Evolutionary conservation across 805 yeast genomes (phyloP).

Genomic region (Candida jianshihensis): DNA sequence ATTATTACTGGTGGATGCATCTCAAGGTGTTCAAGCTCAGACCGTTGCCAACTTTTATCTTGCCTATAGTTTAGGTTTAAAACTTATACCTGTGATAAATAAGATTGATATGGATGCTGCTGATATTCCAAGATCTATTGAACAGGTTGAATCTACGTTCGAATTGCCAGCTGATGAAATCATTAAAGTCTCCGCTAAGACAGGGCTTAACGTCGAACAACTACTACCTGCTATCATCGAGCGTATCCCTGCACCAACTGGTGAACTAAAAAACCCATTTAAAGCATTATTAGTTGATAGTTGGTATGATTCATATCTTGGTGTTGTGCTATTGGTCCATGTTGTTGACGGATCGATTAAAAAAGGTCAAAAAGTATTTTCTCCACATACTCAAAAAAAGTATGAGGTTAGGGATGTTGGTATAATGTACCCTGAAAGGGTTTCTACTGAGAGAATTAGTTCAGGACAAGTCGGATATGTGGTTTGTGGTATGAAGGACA

Average conservation of each 20-base stretch:
- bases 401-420: slow-evolving; percentile 93
- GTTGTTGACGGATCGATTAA: slow-evolving; percentile 77
- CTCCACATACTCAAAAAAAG: slow-evolving; percentile 67
- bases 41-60: slow-evolving; percentile 95
- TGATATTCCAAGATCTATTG: slow-evolving; percentile 70
- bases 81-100: slow-evolving; percentile 82
- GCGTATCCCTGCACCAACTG: slow-evolving; percentile 74
- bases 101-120: slow-evolving; percentile 89
- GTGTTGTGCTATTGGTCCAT: slow-evolving; percentile 80
- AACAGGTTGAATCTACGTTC: slow-evolving; percentile 79
- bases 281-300: slow-evolving; percentile 88
- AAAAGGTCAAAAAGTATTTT: slow-evolving; percentile 67
- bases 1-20: slow-evolving; percentile 80
- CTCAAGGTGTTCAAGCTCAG: slow-evolving; percentile 96
- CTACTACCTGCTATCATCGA: slow-evolving; percentile 79
- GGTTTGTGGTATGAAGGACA: slow-evolving; percentile 89
- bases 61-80: slow-evolving; percentile 79
- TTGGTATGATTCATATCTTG: slow-evolving; percentile 92
- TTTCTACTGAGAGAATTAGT: slow-evolving; percentile 51
- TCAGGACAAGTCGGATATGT: slow-evolving; percentile 96
- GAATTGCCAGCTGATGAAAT: slow-evolving; percentile 71
- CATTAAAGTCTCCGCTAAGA: slow-evolving; percentile 85
- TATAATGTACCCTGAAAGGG: slow-evolving; percentile 87
- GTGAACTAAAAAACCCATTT: slow-evolving; percentile 44
- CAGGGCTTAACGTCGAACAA: slow-evolving; percentile 72